Evolutionary conservation across 2,329 filamentous ascomycete genomes (phyloP).

Genomic region (Parascedosporium putredinis): DNA sequence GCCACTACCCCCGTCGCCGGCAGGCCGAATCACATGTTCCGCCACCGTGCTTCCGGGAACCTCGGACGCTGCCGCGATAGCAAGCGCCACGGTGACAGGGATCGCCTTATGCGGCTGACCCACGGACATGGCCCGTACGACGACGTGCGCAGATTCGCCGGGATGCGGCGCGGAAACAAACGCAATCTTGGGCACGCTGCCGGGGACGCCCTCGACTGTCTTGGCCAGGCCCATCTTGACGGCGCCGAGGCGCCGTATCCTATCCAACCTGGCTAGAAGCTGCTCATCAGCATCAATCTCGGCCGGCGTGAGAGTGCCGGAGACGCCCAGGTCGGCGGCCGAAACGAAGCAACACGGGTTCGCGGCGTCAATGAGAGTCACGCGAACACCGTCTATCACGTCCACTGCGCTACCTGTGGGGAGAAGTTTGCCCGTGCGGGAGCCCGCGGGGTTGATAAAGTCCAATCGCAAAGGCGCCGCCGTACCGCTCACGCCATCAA

Average conservation of each 20-base stretch:
- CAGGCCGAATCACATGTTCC: constrained; percentile 18
- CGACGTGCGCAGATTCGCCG: constrained; percentile 15
- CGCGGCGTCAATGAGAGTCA: constrained; percentile 51
- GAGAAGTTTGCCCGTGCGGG: constrained; percentile 50
- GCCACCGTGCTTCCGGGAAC: constrained; percentile 29
- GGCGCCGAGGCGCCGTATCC: constrained; percentile 46
- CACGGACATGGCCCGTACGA: constrained; percentile 41
- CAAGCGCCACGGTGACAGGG: constrained; percentile 44
- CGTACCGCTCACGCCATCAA: constrained; percentile 53
- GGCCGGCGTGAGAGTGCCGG: constrained; percentile 40
- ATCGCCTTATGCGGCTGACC: constrained; percentile 46
- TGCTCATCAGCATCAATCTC: constrained; percentile 35
- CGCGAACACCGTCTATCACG: constrained; percentile 34
- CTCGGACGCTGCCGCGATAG: constrained; percentile 36
- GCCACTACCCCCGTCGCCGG: no score
- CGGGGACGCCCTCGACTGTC: constrained; percentile 26
- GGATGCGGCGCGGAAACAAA: constrained; percentile 36
- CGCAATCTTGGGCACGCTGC: constrained; percentile 54
- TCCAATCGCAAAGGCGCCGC: constrained; percentile 47
- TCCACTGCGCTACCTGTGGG: constrained; percentile 49
- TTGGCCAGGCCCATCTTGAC: constrained; percentile 49
- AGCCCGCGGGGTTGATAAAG: constrained; percentile 52
- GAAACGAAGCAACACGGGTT: constrained; percentile 55
- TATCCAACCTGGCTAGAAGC: constrained; percentile 38
- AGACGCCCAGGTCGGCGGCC: constrained; percentile 39